Percentiles rank a stretch among this genome's conserved stretches.
phyloP scores from a whole-genome alignment of 2,329 filamentous ascomycete genomes.

The Sporothrix phasma region DNA sequence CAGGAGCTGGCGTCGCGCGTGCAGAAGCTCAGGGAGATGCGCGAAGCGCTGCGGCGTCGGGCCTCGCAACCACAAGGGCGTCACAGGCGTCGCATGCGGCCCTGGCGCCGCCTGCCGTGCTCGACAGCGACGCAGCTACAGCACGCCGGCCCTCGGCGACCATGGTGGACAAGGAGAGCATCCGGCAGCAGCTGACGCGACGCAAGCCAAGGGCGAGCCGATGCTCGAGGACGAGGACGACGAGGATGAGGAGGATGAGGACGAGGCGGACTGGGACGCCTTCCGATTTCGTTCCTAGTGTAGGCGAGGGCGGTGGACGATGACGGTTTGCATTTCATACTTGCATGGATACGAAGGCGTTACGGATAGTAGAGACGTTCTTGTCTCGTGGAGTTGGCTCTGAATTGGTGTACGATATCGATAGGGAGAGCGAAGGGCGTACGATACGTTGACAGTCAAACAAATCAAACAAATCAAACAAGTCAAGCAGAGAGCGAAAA shows the following conservation, averaged over 20 bases:
- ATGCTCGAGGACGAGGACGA: constrained; percentile 36
- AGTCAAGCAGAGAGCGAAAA: background rate
- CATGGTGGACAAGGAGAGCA: constrained; percentile 13
- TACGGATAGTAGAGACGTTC: background rate
- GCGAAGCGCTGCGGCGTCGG: constrained; percentile 52
- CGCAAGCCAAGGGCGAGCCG: constrained; percentile 30
- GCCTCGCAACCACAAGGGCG: constrained; percentile 12
- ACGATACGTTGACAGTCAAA: background rate
- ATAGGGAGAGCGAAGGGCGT: background rate
- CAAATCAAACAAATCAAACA: background rate
- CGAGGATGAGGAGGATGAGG: constrained; percentile 35
- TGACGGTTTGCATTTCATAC: background rate
- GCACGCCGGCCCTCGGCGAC: constrained; percentile 15
- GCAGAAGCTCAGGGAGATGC: constrained; percentile 55
- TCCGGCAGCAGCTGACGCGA: constrained; percentile 19
- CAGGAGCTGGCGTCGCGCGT: constrained; percentile 66
- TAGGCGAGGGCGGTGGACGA: background rate
- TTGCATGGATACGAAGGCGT: background rate
- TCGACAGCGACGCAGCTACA: constrained; percentile 8
- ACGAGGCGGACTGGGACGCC: constrained; percentile 49
- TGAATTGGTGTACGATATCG: background rate
- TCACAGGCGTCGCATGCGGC: background rate
- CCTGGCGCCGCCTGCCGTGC: background rate
- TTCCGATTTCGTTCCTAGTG: constrained; percentile 38
- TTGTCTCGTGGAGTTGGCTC: background rate